Conservation (phyloP, 352 stramenopile genomes). For the Phytophthora pinifolia region DNA sequence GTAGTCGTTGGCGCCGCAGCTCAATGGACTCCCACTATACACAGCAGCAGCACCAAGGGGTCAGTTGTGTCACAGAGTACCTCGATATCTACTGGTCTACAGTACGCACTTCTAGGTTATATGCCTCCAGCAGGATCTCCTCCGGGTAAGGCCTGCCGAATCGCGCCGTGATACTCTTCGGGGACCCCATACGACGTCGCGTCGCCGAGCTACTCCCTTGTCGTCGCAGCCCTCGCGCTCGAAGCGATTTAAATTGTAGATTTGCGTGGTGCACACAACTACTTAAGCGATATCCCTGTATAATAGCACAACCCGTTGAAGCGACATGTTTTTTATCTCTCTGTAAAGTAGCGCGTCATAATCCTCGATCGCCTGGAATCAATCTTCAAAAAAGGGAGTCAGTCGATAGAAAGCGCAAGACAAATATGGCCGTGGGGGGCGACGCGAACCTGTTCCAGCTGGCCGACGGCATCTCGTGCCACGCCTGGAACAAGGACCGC, state of each 20-base stretch:
- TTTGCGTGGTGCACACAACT: constrained; percentile 12
- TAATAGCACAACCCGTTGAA: constrained; percentile 30
- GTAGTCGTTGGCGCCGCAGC: constrained; percentile 50
- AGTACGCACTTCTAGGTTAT: constrained; percentile 55
- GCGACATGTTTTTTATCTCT: constrained; percentile 21
- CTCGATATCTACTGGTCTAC: not conserved
- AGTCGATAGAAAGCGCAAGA: constrained; percentile 30
- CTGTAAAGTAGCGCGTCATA: constrained; percentile 19
- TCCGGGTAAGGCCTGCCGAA: constrained; percentile 34
- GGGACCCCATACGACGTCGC: constrained; percentile 27
- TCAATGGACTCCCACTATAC: constrained; percentile 67
- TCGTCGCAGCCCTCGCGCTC: not conserved
- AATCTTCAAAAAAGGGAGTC: constrained; percentile 26
- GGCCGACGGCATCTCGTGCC: constrained; percentile 86
- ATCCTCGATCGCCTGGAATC: constrained; percentile 18
- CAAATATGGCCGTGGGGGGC: constrained; percentile 29
- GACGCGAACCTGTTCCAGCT: constrained; percentile 76
- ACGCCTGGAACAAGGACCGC: constrained; percentile 92
- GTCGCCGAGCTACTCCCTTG: not conserved
- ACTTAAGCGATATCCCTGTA: not conserved
- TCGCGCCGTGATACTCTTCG: constrained; percentile 8
- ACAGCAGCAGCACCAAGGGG: not conserved
- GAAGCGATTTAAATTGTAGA: constrained; percentile 18
- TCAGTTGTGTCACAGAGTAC: constrained; percentile 5
- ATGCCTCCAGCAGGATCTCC: constrained; percentile 61